Base-by-base conservation (phyloP, 305 asterid species). In the Plantago coronopus region DNA sequence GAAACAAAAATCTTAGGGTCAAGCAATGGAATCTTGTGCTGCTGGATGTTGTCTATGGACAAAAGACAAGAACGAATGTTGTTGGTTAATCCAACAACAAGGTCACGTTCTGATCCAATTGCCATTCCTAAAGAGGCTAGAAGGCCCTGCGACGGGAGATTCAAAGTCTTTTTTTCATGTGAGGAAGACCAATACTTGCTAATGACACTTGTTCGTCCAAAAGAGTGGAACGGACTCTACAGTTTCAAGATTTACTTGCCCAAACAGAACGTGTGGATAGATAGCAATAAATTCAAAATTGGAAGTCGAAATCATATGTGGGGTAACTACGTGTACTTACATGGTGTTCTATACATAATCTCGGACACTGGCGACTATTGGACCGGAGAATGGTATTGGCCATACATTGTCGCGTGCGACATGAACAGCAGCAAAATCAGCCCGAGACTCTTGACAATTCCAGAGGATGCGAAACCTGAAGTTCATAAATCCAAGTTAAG, bases 81-180 rank as follows among this genome's bases (percentile, higher is more conserved):
- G 40, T 14, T 62, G 4, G 38, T 40, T 12, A 69, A 69, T 48
- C 73, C 72, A 16, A 38, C 69, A 38, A 69, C 60, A 11, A 37
- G 17, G 37, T 20, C 13, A 18, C 49, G 19, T 5, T n/a, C 40
- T 0, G 6, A 6, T 9, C 20, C 25, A 11, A 34, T 40, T 2
- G 27, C 54, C 5, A 10, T 4, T 3, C n/a, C n/a, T 13, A n/a
- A 27, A 2, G 50, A n/a, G 0, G 40, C 0, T 0, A 4, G 14
- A 4, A 3, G 3, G 16, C 7, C 14, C 9, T 0, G 2, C 9
- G 8, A 27, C 3, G 21, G 8, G n/a, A 23, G 38, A 4, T 6
- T 38, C 22, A 51, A 40, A 8, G 23, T 65, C 14, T 7, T 65
- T 56, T 57, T 65, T 15, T 34, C 23, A 8, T 56, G 38, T 3